Conservation (phyloP, 345 rosid species). For the Melaleuca alternifolia region DNA sequence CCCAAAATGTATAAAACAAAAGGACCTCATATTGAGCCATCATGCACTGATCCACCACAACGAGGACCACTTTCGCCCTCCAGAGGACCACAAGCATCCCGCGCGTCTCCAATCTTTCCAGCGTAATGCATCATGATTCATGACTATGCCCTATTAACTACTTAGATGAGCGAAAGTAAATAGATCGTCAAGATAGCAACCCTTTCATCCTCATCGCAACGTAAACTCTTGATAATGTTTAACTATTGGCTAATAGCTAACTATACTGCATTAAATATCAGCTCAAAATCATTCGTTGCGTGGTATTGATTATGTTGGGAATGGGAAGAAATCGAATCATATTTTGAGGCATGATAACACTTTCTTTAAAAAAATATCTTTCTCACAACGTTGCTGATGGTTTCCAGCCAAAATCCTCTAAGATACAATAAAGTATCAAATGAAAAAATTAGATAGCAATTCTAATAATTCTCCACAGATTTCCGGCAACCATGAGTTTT, state of each 20-base stretch:
- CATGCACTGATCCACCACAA: background rate
- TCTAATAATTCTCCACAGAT: background rate
- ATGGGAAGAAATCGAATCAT: too few species aligned
- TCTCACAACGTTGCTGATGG: too few species aligned
- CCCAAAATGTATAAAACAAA: background rate
- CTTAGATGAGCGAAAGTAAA: background rate
- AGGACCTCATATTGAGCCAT: background rate
- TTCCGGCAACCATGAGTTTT: background rate
- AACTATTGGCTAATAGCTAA: background rate
- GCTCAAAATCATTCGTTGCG: background rate
- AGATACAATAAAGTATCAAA: too few species aligned
- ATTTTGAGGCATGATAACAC: too few species aligned
- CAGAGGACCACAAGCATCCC: background rate
- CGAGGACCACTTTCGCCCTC: background rate
- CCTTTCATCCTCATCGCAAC: background rate
- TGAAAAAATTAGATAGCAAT: too few species aligned
- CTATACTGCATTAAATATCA: background rate
- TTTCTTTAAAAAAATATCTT: too few species aligned
- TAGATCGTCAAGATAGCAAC: background rate
- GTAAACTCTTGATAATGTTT: background rate
- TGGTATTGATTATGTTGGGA: background rate
- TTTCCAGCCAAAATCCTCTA: too few species aligned
- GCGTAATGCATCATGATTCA: background rate
- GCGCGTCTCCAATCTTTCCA: background rate
- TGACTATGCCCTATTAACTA: background rate